phyloP scores from a whole-genome alignment of 768 basidiomycete species.

The Coprinopsis marcescibilis region DNA sequence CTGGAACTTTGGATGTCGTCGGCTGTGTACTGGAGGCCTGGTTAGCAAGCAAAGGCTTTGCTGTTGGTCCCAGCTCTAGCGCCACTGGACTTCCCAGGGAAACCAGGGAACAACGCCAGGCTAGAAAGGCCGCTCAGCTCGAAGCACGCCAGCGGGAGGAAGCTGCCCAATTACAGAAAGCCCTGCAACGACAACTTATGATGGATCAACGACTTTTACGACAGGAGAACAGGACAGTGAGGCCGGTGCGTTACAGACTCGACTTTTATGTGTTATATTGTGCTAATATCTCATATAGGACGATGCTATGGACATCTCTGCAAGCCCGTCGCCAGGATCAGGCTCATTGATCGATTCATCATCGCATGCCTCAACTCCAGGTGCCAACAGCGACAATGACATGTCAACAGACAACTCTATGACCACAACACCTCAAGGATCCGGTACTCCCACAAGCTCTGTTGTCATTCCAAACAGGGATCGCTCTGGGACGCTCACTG shows the following conservation, averaged over 20 bases:
- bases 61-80: slow-evolving; percentile 73
- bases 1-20: slow-evolving; percentile 89
- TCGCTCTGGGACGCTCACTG: slow-evolving; percentile 72
- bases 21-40: slow-evolving; percentile 92
- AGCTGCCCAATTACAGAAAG: slow-evolving; percentile 51
- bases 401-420: slow-evolving; percentile 58
- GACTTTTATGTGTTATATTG: slow-evolving; percentile 8
- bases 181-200: slow-evolving; percentile 47
- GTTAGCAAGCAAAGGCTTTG: slow-evolving; percentile 83
- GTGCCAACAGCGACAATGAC: slow-evolving; percentile 50
- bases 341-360: slow-evolving; percentile 9
- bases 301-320: slow-evolving; percentile 26
- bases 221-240: slow-evolving; percentile 1
- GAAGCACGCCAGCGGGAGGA: slow-evolving; percentile 59
- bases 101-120: slow-evolving; percentile 66
- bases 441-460: slow-evolving; percentile 55
- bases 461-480: slow-evolving; percentile 58
- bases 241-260: slow-evolving; percentile 9
- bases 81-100: slow-evolving; percentile 73
- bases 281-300: slow-evolving; percentile 16
- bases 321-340: slow-evolving; percentile 4
- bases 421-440: slow-evolving; percentile 52
- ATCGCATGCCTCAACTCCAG: slow-evolving; percentile 19
- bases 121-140: slow-evolving; percentile 48
- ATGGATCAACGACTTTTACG: slow-evolving; percentile 24